Base-by-base conservation (phyloP, 1,284 basidiomycete genomes). In the Trichosporon sp. region DNA sequence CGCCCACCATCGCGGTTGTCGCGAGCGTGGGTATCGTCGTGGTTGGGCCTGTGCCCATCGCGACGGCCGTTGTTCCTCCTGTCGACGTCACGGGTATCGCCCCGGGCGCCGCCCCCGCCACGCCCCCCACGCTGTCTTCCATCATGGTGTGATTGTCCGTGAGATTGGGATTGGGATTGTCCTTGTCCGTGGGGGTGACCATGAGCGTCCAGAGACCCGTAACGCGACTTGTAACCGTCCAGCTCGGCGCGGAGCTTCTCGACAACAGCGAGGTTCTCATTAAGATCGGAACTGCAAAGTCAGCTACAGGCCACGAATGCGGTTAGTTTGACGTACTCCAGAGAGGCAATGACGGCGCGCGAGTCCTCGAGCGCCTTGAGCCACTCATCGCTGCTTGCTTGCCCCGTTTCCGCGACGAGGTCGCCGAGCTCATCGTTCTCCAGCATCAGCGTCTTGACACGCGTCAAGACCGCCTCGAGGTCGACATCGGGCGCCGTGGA, bases 381-480 rank as follows among this genome's bases (percentile, higher is more conserved):
- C 79, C 78, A 80, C 59, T 77, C 76, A 16, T 71, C 74, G 21
- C 73, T 75, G n/a, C 68, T 70, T 2, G 68, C 76, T 11, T 68
- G 68, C 3, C 81, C 81, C 2, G 75, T 75, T 61, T 80, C 76
- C 0, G 82, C 66, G 1, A 83, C 76, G 79, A 83, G 79, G 64
- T 81, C 79, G 2, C 81, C 81, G 31, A 83, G 72, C 72, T 83
- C 81, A 51, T 82, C 80, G 61, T 83, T 83, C 76, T 83, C 81
- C 48, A 70, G 70, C 26, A 81, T 75, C 8, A 83, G 74, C 46
- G 73, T 75, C 65, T 76, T 80, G 11, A 83, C 81, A 5, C 78
- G 72, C 31, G 75, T 74, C 8, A 83, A 67, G 7, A 83, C 79
- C 1, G 72, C 76, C 1, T 75, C 75, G 46, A 83, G 71, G 61